These are phyloP conservation scores for Tulasnella sp. DNA, from an alignment of 768 basidiomycete species.

Conservation along the genomic window DNA sequence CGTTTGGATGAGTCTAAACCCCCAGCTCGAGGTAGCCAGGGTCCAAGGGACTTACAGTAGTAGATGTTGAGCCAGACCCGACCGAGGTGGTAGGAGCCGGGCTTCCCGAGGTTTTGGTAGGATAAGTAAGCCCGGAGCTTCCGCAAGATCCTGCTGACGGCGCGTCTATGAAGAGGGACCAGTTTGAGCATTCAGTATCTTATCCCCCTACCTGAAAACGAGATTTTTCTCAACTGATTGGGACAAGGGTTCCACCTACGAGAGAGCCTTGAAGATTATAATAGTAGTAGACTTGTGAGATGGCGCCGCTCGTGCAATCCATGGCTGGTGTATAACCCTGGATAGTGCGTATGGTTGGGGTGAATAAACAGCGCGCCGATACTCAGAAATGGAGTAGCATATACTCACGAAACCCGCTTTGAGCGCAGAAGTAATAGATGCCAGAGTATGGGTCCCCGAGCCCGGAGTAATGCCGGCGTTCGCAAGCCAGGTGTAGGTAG, in stretches of 20 bases:
- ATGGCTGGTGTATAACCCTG: constrained; percentile 42
- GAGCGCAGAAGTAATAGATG: constrained; percentile 34
- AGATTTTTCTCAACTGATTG: constrained; percentile 35
- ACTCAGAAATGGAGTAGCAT: constrained; percentile 14
- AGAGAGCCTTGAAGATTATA: constrained; percentile 51
- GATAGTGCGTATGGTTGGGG: background rate
- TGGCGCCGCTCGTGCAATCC: constrained; percentile 31
- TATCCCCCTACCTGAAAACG: constrained; percentile 18
- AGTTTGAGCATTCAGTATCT: background rate
- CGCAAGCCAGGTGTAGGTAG: constrained; percentile 62
- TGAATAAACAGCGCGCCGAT: constrained; percentile 1
- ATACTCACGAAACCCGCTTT: constrained; percentile 41
- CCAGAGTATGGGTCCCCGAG: constrained; percentile 49
- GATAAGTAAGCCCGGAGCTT: constrained; percentile 48
- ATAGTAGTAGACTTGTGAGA: constrained; percentile 47
- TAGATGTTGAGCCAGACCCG: background rate
- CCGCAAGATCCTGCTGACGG: constrained; percentile 30
- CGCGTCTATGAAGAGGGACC: background rate
- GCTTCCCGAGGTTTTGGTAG: constrained; percentile 37
- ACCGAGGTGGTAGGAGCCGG: constrained; percentile 22
- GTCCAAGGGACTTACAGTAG: background rate
- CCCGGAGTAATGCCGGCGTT: constrained; percentile 62
- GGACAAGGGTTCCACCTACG: constrained; percentile 51
- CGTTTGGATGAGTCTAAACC: no score
- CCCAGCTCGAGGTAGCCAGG: background rate